Conservation (phyloP, 176 grass and related monocot genomes). For the Avena atlantica region DNA sequence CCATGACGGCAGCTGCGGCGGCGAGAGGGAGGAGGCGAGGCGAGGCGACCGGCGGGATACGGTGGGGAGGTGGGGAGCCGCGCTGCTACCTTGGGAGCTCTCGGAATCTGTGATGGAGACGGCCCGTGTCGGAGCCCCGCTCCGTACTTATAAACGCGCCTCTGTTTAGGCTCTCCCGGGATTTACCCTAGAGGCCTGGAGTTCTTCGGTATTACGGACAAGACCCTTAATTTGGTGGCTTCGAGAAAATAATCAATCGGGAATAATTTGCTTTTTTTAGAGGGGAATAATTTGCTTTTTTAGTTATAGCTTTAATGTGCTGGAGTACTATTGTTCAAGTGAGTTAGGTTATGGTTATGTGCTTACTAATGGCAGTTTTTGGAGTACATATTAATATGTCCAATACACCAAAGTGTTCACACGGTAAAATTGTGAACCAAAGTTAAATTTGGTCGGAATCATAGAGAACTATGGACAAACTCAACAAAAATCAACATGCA, state of each 20-base stretch:
- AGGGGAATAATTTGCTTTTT: no score
- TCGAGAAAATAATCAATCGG: neutral
- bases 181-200: neutral
- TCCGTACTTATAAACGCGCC: conserved; percentile 47
- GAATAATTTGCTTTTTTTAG: neutral
- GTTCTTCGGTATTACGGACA: neutral
- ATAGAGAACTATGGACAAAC: no score
- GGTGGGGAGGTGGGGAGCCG: neutral
- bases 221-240: neutral
- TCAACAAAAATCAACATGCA: neutral
- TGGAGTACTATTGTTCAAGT: no score
- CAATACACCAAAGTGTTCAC: no score
- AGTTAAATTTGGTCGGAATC: no score
- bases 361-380: no score
- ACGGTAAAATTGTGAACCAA: no score
- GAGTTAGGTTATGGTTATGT: no score
- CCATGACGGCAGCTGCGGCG: conserved; percentile 52
- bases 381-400: no score
- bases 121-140: conserved; percentile 41
- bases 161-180: neutral
- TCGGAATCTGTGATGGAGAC: conserved; percentile 52
- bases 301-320: no score
- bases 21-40: neutral
- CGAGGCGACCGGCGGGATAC: neutral
- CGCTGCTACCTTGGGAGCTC: conserved; percentile 30